These are phyloP conservation scores for Anisodus tanguticus DNA, from an alignment of 257 asterid species.

Conservation along the genomic window DNA sequence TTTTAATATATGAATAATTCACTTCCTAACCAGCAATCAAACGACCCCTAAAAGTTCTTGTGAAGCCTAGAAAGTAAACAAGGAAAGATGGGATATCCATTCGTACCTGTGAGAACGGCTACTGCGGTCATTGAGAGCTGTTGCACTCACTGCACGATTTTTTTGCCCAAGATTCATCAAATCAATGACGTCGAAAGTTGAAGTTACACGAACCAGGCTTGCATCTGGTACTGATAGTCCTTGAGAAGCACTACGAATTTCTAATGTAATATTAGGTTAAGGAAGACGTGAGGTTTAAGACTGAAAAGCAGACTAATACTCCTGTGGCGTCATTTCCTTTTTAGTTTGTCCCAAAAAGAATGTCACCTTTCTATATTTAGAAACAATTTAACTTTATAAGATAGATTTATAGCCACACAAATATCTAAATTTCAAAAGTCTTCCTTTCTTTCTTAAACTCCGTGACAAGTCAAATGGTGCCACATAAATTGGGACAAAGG, in stretches of 20 bases:
- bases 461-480: too few species aligned
- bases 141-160: conserved; percentile 94
- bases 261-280: conserved; percentile 70
- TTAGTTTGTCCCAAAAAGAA: too few species aligned
- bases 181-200: conserved; percentile 73
- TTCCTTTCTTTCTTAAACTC: too few species aligned
- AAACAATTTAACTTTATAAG: too few species aligned
- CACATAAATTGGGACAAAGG: too few species aligned
- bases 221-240: conserved; percentile 91
- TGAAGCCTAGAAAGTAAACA: not conserved
- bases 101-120: conserved; percentile 93
- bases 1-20: too few species aligned
- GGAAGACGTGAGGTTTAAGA: conserved; percentile 37
- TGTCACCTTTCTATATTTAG: too few species aligned
- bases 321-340: too few species aligned
- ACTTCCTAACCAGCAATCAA: too few species aligned
- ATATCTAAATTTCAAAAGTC: too few species aligned
- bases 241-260: conserved; percentile 92
- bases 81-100: not conserved
- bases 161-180: conserved; percentile 83
- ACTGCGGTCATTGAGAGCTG: conserved; percentile 98
- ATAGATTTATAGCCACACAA: too few species aligned
- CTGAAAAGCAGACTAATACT: not conserved
- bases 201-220: conserved; percentile 47
- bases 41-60: not conserved